phyloP scores from a whole-genome alignment of 768 basidiomycete genomes.

The Termitomyces titanicus region DNA sequence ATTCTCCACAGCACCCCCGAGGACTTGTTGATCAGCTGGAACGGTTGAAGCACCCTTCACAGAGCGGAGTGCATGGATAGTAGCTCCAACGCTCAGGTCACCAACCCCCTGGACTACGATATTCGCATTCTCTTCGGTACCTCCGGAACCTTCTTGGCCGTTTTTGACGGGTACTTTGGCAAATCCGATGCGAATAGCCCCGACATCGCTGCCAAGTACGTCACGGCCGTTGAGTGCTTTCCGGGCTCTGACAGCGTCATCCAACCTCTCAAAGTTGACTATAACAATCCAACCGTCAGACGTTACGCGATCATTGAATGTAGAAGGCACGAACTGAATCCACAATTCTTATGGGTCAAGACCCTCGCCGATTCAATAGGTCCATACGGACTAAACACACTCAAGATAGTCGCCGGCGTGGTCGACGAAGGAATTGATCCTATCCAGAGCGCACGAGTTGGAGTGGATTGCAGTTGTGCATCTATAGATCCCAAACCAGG shows the following conservation, averaged over 20 bases:
- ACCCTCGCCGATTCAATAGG: constrained; percentile 97
- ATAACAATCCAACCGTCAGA: constrained; percentile 14
- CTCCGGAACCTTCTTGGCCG: constrained; percentile 57
- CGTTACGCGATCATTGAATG: constrained; percentile 4
- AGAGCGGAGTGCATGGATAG: constrained; percentile 81
- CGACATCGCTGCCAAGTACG: constrained; percentile 93
- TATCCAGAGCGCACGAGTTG: constrained; percentile 96
- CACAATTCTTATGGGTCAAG: constrained; percentile 96
- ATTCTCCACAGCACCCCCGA: constrained; percentile 90
- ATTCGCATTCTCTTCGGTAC: constrained; percentile 59
- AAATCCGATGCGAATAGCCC: constrained; percentile 95
- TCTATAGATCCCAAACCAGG: constrained; percentile 69
- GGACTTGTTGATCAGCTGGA: constrained; percentile 90
- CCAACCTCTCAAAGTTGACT: constrained; percentile 97
- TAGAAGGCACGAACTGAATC: constrained; percentile 57
- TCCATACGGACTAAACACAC: constrained; percentile 96
- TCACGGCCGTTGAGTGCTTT: constrained; percentile 96
- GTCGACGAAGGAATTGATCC: constrained; percentile 96
- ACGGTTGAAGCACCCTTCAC: constrained; percentile 92
- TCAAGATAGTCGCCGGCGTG: constrained; percentile 90
- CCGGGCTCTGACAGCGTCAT: constrained; percentile 93
- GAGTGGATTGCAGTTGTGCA: constrained; percentile 83
- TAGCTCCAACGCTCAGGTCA: constrained; percentile 81
- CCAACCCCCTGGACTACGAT: constrained; percentile 79
- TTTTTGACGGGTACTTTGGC: constrained; percentile 95